Evolutionary conservation across 129 eudicot genomes (phyloP).

Genomic region (Flaveria bidentis): DNA sequence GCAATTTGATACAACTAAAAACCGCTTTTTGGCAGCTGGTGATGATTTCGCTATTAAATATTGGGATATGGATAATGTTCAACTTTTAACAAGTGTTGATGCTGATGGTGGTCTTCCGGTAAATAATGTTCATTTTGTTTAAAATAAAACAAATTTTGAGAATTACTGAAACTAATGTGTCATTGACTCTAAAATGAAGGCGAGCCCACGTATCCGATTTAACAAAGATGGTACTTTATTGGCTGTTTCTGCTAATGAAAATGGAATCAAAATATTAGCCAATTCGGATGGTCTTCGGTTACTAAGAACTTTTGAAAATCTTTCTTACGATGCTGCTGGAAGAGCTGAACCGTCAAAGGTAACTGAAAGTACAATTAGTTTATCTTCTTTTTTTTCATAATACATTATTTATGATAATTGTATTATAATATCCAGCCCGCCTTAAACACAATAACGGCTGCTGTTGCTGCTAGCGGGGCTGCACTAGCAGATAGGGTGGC

Average conservation of each 20-base stretch:
- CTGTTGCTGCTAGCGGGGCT: constrained; percentile 60
- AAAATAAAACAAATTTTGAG: background rate
- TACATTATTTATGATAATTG: background rate
- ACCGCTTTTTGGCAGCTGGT: constrained; percentile 56
- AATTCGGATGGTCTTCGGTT: constrained; percentile 43
- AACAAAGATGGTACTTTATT: constrained; percentile 56
- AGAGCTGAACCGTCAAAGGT: constrained; percentile 66
- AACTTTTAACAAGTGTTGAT: constrained; percentile 48
- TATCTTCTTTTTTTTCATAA: background rate
- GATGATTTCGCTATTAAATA: constrained; percentile 54
- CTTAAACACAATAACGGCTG: constrained; percentile 54
- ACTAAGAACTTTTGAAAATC: constrained; percentile 42
- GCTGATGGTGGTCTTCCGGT: constrained; percentile 62
- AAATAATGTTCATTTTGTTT: constrained; percentile 11
- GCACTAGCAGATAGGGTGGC: constrained; percentile 68
- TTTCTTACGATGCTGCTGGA: constrained; percentile 38
- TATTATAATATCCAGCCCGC: constrained; percentile 53
- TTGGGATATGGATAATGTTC: constrained; percentile 57
- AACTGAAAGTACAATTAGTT: background rate
- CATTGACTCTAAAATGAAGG: constrained; percentile 33
- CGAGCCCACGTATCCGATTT: constrained; percentile 54
- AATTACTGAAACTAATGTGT: background rate
- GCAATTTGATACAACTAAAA: constrained; percentile 50
- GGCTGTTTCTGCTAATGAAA: constrained; percentile 56
- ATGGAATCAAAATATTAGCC: constrained; percentile 57